Percentiles rank a stretch among this genome's conserved stretches.
phyloP scores from a whole-genome alignment of 2,329 filamentous ascomycete genomes.

The Trichoderma harzianum region DNA sequence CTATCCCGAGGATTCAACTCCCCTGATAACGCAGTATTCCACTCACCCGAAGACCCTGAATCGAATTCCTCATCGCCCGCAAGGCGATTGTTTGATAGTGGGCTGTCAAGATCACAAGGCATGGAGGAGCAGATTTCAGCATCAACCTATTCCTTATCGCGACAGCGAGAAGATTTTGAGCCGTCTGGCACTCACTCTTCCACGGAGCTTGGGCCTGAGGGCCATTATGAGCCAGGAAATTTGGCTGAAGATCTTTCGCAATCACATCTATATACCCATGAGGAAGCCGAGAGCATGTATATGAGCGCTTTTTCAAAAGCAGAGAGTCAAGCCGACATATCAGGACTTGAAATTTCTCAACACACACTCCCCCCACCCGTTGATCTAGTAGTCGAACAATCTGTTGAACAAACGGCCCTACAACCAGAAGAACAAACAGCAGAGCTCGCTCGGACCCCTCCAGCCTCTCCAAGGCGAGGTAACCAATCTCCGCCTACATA shows the following conservation, averaged over 20 bases:
- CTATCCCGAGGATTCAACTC: slow-evolving; percentile 38
- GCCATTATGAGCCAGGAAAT: background rate
- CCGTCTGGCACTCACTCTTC: background rate
- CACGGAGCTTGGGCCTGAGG: background rate
- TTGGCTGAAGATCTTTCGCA: slow-evolving; percentile 51
- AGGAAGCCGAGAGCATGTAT: slow-evolving; percentile 84
- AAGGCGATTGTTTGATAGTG: background rate
- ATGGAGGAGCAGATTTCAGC: background rate
- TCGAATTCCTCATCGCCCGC: slow-evolving; percentile 21
- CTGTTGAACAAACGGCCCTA: background rate
- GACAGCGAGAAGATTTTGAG: background rate
- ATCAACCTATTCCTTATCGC: background rate
- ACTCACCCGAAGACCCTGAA: slow-evolving; percentile 25
- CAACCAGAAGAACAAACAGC: background rate
- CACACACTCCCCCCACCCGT: background rate
- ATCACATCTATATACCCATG: slow-evolving; percentile 72
- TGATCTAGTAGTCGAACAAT: background rate
- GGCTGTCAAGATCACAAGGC: background rate
- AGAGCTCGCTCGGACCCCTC: background rate
- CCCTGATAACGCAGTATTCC: slow-evolving; percentile 30
- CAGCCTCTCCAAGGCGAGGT: slow-evolving; percentile 12
- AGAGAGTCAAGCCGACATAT: slow-evolving; percentile 27
- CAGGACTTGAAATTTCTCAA: background rate
- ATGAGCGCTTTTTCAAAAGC: slow-evolving; percentile 66
- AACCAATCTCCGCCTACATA: background rate